These are phyloP conservation scores for Dictyostelium intermedium DNA, from an alignment of 78 protist species.

Conservation along the genomic window DNA sequence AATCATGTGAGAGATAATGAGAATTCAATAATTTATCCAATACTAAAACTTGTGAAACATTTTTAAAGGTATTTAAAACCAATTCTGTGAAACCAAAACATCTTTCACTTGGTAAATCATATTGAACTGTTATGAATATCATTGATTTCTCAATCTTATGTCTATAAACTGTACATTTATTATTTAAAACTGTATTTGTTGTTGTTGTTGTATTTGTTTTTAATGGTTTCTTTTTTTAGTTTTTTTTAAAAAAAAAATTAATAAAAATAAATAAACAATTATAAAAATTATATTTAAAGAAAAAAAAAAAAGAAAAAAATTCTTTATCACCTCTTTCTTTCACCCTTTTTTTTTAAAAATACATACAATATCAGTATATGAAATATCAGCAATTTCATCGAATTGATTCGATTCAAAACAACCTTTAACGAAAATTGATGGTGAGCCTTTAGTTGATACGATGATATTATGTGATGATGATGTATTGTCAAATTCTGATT, in stretches of 20 bases:
- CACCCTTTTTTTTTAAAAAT: not conserved
- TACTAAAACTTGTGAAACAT: slow-evolving; percentile 12
- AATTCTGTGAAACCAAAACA: slow-evolving; percentile 5
- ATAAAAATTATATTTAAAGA: not conserved
- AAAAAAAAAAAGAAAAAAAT: too few species aligned
- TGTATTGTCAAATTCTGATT: not conserved
- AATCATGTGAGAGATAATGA: slow-evolving; percentile 3
- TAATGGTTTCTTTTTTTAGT: not conserved
- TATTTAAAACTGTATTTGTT: slow-evolving; percentile 24
- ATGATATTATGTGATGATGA: not conserved
- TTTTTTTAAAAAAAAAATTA: too few species aligned
- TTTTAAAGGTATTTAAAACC: not conserved
- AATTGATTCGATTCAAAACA: not conserved
- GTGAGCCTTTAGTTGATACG: slow-evolving; percentile 40
- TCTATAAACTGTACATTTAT: slow-evolving; percentile 39
- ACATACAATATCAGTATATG: slow-evolving; percentile 61
- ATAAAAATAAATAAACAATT: too few species aligned
- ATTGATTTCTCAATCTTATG: not conserved
- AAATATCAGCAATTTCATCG: slow-evolving; percentile 45
- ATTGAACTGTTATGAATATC: slow-evolving; percentile 17
- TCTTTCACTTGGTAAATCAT: slow-evolving; percentile 32
- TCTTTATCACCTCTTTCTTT: too few species aligned
- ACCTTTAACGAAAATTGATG: slow-evolving; percentile 24
- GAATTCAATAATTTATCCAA: slow-evolving; percentile 38
- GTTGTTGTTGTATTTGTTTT: not conserved